Percentiles rank a stretch among this genome's conserved stretches.
These are phyloP conservation scores for Blastosporella zonata DNA, from an alignment of 1,284 basidiomycete genomes.

Conservation along the genomic window DNA sequence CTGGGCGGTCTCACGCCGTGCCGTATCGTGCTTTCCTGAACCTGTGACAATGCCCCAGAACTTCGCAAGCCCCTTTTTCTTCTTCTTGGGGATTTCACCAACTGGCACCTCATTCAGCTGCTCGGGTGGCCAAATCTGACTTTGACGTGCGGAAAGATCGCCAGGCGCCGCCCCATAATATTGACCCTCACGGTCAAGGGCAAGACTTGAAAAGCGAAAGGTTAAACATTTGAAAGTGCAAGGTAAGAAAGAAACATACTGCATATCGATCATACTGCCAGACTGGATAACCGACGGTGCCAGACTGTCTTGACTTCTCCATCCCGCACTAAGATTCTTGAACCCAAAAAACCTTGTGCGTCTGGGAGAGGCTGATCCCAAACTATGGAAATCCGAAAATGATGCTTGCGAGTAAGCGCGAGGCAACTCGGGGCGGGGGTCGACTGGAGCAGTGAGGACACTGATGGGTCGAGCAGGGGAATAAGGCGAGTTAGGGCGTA, in stretches of 20 bases:
- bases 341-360: conserved; percentile 81
- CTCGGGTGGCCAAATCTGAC: conserved; percentile 52
- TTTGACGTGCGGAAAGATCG: conserved; percentile 47
- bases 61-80: conserved; percentile 79
- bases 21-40: conserved; percentile 38
- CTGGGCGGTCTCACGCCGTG: conserved; percentile 32
- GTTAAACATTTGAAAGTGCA: conserved; percentile 8
- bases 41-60: conserved; percentile 80
- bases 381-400: conserved; percentile 72
- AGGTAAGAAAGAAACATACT: conserved; percentile 53
- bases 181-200: conserved; percentile 61
- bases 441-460: conserved; percentile 57
- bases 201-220: conserved; percentile 50
- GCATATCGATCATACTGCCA: conserved; percentile 91
- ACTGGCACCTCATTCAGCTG: conserved; percentile 32
- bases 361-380: conserved; percentile 64
- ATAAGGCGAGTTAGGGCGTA: conserved; percentile 56
- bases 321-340: conserved; percentile 72
- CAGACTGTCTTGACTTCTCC: conserved; percentile 75
- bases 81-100: conserved; percentile 56
- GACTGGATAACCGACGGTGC: conserved; percentile 69
- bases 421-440: conserved; percentile 55
- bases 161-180: conserved; percentile 38
- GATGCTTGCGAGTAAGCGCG: conserved; percentile 72
- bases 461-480: conserved; percentile 64